Evolutionary conservation across 2,329 filamentous ascomycete species (phyloP).

Genomic region (Capronia epimyces): DNA sequence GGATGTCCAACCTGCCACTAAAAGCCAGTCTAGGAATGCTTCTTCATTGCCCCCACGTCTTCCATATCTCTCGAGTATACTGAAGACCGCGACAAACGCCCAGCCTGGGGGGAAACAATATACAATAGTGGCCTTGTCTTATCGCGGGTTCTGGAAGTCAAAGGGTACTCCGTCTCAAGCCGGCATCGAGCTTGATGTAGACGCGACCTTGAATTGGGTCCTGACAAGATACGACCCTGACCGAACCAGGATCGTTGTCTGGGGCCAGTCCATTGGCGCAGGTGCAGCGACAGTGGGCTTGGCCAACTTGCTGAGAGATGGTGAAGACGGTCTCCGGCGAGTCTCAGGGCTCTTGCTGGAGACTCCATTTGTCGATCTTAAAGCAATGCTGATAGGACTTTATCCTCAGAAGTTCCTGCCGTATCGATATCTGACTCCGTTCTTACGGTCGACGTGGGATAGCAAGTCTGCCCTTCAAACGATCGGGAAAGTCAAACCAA

Average conservation of each 20-base stretch:
- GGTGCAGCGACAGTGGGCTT: constrained; percentile 56
- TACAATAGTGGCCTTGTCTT: constrained; percentile 48
- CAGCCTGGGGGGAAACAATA: constrained; percentile 24
- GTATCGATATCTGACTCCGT: constrained; percentile 68
- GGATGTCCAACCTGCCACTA: not conserved
- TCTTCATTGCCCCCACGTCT: constrained; percentile 45
- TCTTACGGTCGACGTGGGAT: constrained; percentile 60
- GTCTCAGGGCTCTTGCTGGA: constrained; percentile 60
- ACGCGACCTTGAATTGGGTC: constrained; percentile 61
- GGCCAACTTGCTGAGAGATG: constrained; percentile 14
- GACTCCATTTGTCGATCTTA: constrained; percentile 67
- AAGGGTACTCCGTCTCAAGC: constrained; percentile 60
- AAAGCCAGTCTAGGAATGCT: constrained; percentile 35
- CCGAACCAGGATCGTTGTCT: constrained; percentile 51
- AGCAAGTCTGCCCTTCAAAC: constrained; percentile 38
- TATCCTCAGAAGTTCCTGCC: constrained; percentile 78
- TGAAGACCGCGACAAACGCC: constrained; percentile 31
- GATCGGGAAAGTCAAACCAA: constrained; percentile 32
- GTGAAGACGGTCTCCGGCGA: constrained; percentile 12
- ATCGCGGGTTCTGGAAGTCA: constrained; percentile 75
- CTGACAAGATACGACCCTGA: constrained; percentile 36
- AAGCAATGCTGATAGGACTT: constrained; percentile 63
- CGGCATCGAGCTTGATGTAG: constrained; percentile 64
- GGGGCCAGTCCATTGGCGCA: constrained; percentile 73
- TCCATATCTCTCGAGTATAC: constrained; percentile 43